These are phyloP conservation scores for Erodium chrysanthum DNA, from an alignment of 441 rosid genomes.

Conservation along the genomic window DNA sequence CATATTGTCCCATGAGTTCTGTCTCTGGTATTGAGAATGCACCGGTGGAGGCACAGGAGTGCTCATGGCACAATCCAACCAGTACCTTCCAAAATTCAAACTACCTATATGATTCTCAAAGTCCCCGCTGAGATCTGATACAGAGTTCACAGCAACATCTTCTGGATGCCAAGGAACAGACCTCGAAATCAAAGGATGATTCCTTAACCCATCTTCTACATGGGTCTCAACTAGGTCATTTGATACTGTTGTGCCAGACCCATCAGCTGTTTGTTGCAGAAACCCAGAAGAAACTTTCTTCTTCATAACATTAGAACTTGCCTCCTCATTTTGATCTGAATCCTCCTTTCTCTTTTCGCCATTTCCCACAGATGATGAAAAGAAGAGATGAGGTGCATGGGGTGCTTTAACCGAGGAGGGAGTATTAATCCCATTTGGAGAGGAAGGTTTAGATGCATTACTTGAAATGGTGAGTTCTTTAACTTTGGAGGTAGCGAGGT, in stretches of 20 bases:
- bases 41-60: conserved; percentile 20
- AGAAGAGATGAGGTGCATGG: conserved; percentile 38
- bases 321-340: conserved; percentile 23
- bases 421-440: conserved; percentile 22
- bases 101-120: conserved; percentile 27
- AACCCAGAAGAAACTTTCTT: conserved; percentile 18
- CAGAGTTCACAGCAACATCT: conserved; percentile 23
- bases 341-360: conserved; percentile 40
- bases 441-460: conserved; percentile 23
- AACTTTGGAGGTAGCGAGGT: conserved; percentile 44
- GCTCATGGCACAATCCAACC: conserved; percentile 31
- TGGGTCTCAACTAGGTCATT: conserved; percentile 25
- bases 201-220: neutral
- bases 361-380: conserved; percentile 22
- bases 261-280: conserved; percentile 18
- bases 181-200: conserved; percentile 19
- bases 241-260: conserved; percentile 14
- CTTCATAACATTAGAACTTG: too few species aligned
- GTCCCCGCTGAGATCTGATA: conserved; percentile 21
- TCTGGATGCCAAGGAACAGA: conserved; percentile 27
- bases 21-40: conserved; percentile 37
- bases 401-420: conserved; percentile 24
- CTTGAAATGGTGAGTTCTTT: conserved; percentile 29
- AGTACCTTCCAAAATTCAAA: conserved; percentile 37
- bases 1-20: conserved; percentile 18